phyloP scores from a whole-genome alignment of 306 rosid genomes.

The Arachis hypogaea region DNA sequence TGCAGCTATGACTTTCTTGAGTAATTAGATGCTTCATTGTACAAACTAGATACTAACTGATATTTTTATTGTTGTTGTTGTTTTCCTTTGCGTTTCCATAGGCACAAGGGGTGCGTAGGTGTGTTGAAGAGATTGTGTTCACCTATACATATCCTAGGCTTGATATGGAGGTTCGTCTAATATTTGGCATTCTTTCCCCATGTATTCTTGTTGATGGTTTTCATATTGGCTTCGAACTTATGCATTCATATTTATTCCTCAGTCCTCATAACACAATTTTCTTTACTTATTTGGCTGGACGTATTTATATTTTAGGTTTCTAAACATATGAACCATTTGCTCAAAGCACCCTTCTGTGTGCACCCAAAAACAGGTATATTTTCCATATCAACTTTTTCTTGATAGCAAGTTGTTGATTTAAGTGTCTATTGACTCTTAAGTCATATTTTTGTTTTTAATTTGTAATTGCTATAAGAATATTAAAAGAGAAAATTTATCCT shows the following conservation, averaged over 20 bases:
- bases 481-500: too few species aligned
- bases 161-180: conserved; percentile 78
- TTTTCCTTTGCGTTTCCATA: conserved; percentile 36
- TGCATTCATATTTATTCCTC: background rate
- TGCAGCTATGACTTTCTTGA: background rate
- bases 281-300: background rate
- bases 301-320: background rate
- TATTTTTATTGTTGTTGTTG: conserved; percentile 15
- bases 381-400: too few species aligned
- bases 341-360: too few species aligned
- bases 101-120: conserved; percentile 69
- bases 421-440: too few species aligned
- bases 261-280: background rate
- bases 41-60: background rate
- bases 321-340: too few species aligned
- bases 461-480: too few species aligned
- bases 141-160: conserved; percentile 88
- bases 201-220: conserved; percentile 12
- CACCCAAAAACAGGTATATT: too few species aligned
- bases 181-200: background rate
- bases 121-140: conserved; percentile 88
- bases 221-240: background rate
- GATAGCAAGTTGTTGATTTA: too few species aligned
- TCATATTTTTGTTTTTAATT: background rate
- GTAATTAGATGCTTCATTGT: background rate